phyloP scores from a whole-genome alignment of 371 early-diverging fungal species.

The Rhizopus arrhizus region DNA sequence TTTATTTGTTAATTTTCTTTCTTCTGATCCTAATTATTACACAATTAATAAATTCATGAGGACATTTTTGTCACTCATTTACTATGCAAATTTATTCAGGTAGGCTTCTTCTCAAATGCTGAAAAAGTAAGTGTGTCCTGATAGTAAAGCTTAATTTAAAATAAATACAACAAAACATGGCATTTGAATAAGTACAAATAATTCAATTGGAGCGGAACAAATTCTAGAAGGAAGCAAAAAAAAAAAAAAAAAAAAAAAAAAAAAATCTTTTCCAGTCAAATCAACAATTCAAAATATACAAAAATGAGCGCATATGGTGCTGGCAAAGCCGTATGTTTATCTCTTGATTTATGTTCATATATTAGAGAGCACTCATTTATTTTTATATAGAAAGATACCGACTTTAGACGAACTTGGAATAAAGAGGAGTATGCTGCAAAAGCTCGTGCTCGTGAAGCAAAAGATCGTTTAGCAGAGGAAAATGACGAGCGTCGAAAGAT shows the following conservation, averaged over 20 bases:
- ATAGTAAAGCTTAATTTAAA: too few relatives aligned
- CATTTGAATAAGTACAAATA: too few relatives aligned
- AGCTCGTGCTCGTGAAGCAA: slow-evolving; percentile 53
- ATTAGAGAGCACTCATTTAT: background rate
- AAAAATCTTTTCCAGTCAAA: background rate
- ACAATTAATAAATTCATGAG: too few relatives aligned
- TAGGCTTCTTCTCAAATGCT: too few relatives aligned
- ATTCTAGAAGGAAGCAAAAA: too few relatives aligned
- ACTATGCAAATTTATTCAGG: too few relatives aligned
- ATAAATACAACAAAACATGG: too few relatives aligned
- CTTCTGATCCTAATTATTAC: too few relatives aligned
- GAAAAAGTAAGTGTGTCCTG: too few relatives aligned
- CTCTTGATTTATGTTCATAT: background rate
- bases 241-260: background rate
- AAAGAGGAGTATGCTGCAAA: slow-evolving; percentile 60
- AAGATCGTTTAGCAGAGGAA: slow-evolving; percentile 39
- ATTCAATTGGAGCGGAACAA: too few relatives aligned
- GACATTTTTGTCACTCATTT: too few relatives aligned
- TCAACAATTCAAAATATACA: background rate
- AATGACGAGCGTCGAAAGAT: slow-evolving; percentile 45
- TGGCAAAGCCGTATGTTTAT: slow-evolving; percentile 29
- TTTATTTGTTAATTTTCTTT: too few relatives aligned
- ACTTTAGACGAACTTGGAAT: slow-evolving; percentile 70
- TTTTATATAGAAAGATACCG: slow-evolving; percentile 45
- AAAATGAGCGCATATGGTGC: slow-evolving; percentile 34